A percentile compares a stretch with the other conserved stretches of the same genome.
Evolutionary conservation across 1,284 basidiomycete species (phyloP).

Genomic region (Agaricales sp.): DNA sequence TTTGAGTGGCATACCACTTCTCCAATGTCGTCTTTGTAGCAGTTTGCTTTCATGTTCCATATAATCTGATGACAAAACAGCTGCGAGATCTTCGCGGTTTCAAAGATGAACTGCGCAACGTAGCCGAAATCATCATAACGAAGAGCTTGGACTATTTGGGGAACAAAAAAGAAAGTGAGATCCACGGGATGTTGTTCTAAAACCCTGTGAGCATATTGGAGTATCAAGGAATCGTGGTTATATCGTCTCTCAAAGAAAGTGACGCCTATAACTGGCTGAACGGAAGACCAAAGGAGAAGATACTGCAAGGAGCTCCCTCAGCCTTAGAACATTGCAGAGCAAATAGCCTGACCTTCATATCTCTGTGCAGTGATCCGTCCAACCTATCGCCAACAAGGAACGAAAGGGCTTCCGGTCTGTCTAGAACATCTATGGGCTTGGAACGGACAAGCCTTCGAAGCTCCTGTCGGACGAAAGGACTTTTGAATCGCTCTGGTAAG

Average conservation of each 20-base stretch:
- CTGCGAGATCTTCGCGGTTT: constrained; percentile 96
- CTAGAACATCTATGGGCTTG: constrained; percentile 62
- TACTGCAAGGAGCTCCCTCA: constrained; percentile 38
- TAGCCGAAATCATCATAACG: constrained; percentile 87
- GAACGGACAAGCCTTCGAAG: constrained; percentile 68
- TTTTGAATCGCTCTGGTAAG: constrained; percentile 82
- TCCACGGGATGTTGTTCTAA: constrained; percentile 93
- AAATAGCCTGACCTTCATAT: constrained; percentile 54
- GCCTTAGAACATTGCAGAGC: not conserved
- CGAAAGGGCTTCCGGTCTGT: constrained; percentile 70
- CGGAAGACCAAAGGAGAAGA: constrained; percentile 81
- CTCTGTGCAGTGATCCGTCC: constrained; percentile 44
- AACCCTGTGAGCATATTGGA: constrained; percentile 97
- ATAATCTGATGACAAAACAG: constrained; percentile 99
- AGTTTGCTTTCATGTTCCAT: constrained; percentile 99
- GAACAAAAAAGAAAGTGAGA: constrained; percentile 98
- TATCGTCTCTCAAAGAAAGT: constrained; percentile 83
- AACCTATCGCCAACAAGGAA: constrained; percentile 72
- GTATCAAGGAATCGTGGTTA: constrained; percentile 73
- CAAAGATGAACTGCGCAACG: constrained; percentile 92
- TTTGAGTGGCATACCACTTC: constrained; percentile 52
- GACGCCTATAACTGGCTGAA: constrained; percentile 81
- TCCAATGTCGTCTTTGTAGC: constrained; percentile 83
- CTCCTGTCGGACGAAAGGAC: constrained; percentile 51
- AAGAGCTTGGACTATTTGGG: constrained; percentile 95